Evolutionary conservation across 352 stramenopile species (phyloP).

Genomic region (Aphanomyces invadans): DNA sequence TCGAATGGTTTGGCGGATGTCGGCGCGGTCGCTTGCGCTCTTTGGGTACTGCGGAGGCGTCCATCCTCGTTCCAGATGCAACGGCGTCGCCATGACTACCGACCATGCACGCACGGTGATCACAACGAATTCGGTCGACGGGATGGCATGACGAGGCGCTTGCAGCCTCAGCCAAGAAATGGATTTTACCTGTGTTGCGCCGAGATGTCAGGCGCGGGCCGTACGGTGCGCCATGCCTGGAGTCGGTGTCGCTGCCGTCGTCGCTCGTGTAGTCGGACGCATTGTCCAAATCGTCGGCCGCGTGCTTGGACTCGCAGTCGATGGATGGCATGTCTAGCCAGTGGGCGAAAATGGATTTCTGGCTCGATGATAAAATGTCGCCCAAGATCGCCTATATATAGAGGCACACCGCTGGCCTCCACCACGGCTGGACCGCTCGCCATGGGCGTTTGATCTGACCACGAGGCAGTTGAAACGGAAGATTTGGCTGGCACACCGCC

Average conservation of each 20-base stretch:
- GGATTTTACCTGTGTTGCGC: conserved; percentile 6
- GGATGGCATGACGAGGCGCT: no score
- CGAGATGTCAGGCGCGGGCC: conserved; percentile 31
- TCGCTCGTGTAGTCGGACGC: conserved; percentile 13
- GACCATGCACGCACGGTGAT: conserved; percentile 29
- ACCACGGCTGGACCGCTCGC: no score
- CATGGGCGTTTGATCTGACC: not conserved
- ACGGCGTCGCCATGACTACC: conserved; percentile 12
- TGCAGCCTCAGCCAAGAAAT: no score
- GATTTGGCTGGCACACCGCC: not conserved
- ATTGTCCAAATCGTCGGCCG: conserved; percentile 32
- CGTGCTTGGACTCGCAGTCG: conserved; percentile 23
- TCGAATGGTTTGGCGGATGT: conserved; percentile 49
- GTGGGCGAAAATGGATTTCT: not conserved
- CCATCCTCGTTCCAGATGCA: conserved; percentile 45
- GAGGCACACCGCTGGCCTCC: no score
- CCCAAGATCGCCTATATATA: not conserved
- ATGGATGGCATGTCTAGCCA: not conserved
- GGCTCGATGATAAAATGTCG: not conserved
- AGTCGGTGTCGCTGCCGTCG: conserved; percentile 38
- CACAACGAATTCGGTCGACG: conserved; percentile 56
- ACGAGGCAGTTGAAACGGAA: not conserved
- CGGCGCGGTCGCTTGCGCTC: conserved; percentile 38
- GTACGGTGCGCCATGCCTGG: conserved; percentile 34
- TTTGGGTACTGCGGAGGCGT: conserved; percentile 45